These are phyloP conservation scores for Kurtzmaniella fragi DNA, from an alignment of 805 yeast genomes.

Conservation along the genomic window DNA sequence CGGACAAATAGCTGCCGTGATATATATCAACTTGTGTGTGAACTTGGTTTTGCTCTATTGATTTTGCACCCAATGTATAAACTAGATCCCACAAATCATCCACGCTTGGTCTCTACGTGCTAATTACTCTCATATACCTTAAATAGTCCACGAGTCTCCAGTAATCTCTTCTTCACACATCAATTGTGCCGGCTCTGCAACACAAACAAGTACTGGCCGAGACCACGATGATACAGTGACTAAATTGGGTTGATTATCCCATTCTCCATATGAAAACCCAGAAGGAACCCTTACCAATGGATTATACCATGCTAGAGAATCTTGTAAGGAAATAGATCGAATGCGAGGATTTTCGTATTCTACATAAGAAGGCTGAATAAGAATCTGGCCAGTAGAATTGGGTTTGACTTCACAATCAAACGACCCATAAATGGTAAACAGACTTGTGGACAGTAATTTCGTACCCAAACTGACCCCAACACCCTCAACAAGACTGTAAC, in stretches of 20 bases:
- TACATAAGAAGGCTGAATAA: constrained; percentile 12
- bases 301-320: constrained; percentile 4
- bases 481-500: background rate
- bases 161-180: constrained; percentile 6
- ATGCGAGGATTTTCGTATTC: constrained; percentile 8
- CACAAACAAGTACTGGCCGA: constrained; percentile 14
- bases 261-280: constrained; percentile 5
- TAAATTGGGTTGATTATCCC: constrained; percentile 5
- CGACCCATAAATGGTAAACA: constrained; percentile 7
- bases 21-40: too few species aligned
- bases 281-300: constrained; percentile 3
- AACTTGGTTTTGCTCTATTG: too few species aligned
- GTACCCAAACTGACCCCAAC: constrained; percentile 2
- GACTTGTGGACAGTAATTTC: constrained; percentile 3
- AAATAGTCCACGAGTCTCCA: constrained; percentile 3
- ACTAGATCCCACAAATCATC: too few species aligned
- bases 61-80: too few species aligned
- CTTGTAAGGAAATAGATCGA: constrained; percentile 9
- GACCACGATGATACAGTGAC: constrained; percentile 2
- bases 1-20: too few species aligned
- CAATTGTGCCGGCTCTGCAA: constrained; percentile 11
- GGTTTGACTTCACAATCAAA: constrained; percentile 13
- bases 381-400: constrained; percentile 17
- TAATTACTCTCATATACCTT: too few species aligned
- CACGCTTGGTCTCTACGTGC: too few species aligned